Conservation (phyloP, 352 stramenopile species). For the Phytophthora hybrid region DNA sequence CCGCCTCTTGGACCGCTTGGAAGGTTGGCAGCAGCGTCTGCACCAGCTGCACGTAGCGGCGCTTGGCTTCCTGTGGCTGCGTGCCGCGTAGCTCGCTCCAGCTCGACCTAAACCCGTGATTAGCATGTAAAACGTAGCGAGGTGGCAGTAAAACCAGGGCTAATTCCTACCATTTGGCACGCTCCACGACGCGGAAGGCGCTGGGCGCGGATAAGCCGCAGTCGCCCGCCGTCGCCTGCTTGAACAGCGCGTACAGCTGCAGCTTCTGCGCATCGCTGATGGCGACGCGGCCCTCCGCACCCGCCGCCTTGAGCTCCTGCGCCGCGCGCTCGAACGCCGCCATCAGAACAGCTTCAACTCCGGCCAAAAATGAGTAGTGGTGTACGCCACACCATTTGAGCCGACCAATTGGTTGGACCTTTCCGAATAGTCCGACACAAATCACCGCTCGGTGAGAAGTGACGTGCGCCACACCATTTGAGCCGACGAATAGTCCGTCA, state of each 20-base stretch:
- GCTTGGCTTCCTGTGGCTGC: slow-evolving; percentile 47
- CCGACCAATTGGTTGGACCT: neutral
- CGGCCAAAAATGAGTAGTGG: neutral
- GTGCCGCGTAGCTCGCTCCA: slow-evolving; percentile 56
- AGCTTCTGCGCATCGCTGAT: slow-evolving; percentile 80
- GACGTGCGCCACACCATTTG: neutral
- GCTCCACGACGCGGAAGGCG: slow-evolving; percentile 49
- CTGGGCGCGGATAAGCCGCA: slow-evolving; percentile 43
- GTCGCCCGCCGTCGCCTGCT: slow-evolving; percentile 78
- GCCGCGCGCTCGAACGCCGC: slow-evolving; percentile 58
- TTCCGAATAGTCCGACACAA: neutral
- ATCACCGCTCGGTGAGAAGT: neutral
- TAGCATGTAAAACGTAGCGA: slow-evolving; percentile 2
- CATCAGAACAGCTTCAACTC: slow-evolving; percentile 47
- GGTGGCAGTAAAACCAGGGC: neutral
- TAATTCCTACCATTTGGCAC: slow-evolving; percentile 63
- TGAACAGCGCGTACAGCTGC: slow-evolving; percentile 82
- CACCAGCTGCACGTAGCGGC: slow-evolving; percentile 62
- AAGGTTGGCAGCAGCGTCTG: slow-evolving; percentile 60
- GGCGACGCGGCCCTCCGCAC: slow-evolving; percentile 29
- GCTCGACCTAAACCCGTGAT: slow-evolving; percentile 50
- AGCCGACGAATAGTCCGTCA: neutral
- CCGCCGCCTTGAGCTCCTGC: slow-evolving; percentile 49
- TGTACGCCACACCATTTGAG: neutral
- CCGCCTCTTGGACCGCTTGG: slow-evolving; percentile 30